These are phyloP conservation scores for Arthrocladium fulminans DNA, from an alignment of 2,329 filamentous ascomycete genomes.

Conservation along the genomic window DNA sequence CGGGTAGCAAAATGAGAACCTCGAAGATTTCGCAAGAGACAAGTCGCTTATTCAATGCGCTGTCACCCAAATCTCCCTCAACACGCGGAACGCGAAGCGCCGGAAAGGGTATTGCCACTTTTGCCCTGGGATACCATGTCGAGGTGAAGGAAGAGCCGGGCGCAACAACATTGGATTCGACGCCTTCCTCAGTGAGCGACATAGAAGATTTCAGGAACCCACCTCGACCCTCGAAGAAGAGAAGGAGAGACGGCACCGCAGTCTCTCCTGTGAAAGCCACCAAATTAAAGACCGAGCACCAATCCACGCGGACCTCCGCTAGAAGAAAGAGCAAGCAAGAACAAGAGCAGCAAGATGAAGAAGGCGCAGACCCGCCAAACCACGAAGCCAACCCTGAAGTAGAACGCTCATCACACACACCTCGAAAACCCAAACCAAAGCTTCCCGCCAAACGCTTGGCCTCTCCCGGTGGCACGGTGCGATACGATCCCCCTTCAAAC, in stretches of 20 bases:
- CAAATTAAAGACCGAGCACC: conserved; percentile 17
- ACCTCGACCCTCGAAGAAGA: conserved; percentile 34
- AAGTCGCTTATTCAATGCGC: conserved; percentile 44
- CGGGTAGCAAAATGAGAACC: conserved; percentile 41
- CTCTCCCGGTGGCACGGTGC: conserved; percentile 29
- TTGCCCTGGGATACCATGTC: conserved; percentile 36
- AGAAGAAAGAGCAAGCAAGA: conserved; percentile 25
- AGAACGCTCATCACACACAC: conserved; percentile 10
- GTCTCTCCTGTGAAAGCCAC: conserved; percentile 8
- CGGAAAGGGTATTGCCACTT: conserved; percentile 32
- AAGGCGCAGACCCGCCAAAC: conserved; percentile 11
- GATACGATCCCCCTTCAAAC: conserved; percentile 56
- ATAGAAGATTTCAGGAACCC: conserved; percentile 49
- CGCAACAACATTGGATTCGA: conserved; percentile 29
- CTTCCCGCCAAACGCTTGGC: conserved; percentile 34
- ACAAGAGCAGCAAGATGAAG: conserved; percentile 20
- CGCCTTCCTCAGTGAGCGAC: conserved; percentile 32
- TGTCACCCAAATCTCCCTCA: conserved; percentile 31
- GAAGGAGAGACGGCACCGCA: conserved; percentile 34
- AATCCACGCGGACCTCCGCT: conserved; percentile 17
- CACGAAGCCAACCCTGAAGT: neutral
- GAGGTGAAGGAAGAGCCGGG: conserved; percentile 26
- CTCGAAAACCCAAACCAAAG: conserved; percentile 29
- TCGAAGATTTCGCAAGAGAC: conserved; percentile 53
- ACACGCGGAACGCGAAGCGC: conserved; percentile 40